A percentile compares a stretch with the other conserved stretches of the same genome.
phyloP scores from a whole-genome alignment of 2,329 filamentous ascomycete genomes.

The Pseudomassariella vexata region DNA sequence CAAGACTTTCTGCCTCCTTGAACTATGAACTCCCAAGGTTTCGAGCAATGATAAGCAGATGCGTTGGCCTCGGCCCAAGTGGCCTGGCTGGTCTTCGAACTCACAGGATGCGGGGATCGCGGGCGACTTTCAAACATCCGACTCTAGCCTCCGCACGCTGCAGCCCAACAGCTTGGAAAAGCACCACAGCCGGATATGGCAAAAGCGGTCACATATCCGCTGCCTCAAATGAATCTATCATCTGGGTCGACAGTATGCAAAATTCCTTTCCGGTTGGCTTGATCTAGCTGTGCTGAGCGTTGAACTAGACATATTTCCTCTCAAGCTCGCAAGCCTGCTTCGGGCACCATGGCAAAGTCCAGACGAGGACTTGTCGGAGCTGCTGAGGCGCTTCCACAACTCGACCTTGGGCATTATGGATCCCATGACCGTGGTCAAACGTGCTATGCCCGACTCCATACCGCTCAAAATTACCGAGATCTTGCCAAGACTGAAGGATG shows the following conservation, averaged over 20 bases:
- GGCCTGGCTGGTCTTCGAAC: slow-evolving; percentile 21
- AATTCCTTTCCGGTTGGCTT: background rate
- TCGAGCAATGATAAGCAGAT: slow-evolving; percentile 26
- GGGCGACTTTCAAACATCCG: slow-evolving; percentile 11
- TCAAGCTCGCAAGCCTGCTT: slow-evolving; percentile 54
- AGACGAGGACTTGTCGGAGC: slow-evolving; percentile 41
- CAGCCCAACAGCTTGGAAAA: slow-evolving; percentile 31
- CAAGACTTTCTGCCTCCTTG: background rate
- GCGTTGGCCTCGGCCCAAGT: slow-evolving; percentile 25
- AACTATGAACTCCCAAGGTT: slow-evolving; percentile 1
- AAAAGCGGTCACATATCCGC: slow-evolving; percentile 79
- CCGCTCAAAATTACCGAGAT: slow-evolving; percentile 73
- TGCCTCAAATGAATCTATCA: slow-evolving; percentile 68
- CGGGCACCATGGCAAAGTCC: slow-evolving; percentile 39
- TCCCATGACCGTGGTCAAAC: slow-evolving; percentile 48
- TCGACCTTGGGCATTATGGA: slow-evolving; percentile 44
- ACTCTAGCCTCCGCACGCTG: slow-evolving; percentile 13
- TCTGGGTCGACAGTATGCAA: slow-evolving; percentile 80
- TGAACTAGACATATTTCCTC: slow-evolving; percentile 71
- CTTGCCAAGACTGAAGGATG: slow-evolving; percentile 80
- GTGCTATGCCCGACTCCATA: slow-evolving; percentile 56
- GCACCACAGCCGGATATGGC: slow-evolving; percentile 46
- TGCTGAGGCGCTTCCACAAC: slow-evolving; percentile 47
- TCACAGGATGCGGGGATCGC: slow-evolving; percentile 13
- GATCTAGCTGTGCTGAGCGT: background rate